Conservation (phyloP, 106 monocot species). For the Apostasia shenzhenica region DNA sequence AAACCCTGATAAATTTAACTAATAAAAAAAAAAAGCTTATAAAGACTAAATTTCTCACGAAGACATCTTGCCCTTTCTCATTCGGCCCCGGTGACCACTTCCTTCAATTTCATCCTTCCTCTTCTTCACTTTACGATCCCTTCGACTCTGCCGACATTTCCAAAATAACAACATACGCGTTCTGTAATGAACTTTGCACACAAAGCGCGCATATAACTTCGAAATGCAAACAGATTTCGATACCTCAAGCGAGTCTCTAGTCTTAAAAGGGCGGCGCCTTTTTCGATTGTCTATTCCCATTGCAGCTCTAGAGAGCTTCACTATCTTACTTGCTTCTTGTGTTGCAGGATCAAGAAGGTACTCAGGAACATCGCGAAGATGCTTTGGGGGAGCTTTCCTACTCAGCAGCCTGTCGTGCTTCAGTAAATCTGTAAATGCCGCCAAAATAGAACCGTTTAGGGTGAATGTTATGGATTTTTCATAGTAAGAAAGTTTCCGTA, state of each 20-base stretch:
- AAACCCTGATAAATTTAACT: background rate
- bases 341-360: constrained; percentile 60
- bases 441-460: constrained; percentile 1
- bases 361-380: constrained; percentile 72
- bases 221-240: background rate
- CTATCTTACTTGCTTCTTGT: constrained; percentile 59
- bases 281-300: constrained; percentile 36
- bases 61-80: background rate
- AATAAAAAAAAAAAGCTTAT: background rate
- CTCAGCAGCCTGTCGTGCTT: constrained; percentile 87
- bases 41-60: too few species aligned
- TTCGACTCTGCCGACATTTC: background rate
- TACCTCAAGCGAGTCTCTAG: constrained; percentile 75
- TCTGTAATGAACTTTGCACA: background rate
- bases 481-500: constrained; percentile 15
- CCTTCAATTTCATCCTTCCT: background rate
- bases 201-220: background rate
- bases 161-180: background rate
- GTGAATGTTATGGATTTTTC: background rate
- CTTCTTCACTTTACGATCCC: background rate
- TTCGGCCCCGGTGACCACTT: background rate
- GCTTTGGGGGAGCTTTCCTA: constrained; percentile 60
- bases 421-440: constrained; percentile 46
- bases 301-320: constrained; percentile 81
- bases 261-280: constrained; percentile 27